Evolutionary conservation across 2,329 filamentous ascomycete species (phyloP), one percentile per base, ranked within the genome.

Genomic region (Cladorrhinum sp.): DNA sequence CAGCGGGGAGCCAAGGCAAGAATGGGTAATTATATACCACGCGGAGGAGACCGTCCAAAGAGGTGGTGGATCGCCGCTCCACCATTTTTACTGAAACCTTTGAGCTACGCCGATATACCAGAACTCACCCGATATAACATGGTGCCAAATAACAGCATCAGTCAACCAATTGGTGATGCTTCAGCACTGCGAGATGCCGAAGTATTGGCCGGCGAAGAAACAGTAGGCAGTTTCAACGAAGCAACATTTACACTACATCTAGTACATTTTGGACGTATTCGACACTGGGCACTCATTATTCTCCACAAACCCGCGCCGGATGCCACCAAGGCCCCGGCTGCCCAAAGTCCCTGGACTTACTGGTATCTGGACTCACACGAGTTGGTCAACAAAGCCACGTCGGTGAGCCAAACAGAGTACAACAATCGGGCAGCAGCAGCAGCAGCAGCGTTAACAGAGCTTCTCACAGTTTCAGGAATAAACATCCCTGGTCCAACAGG

Each of bases 231-330:
- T 10, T 61, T 61, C 39, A 16, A 28, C 1, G 1, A 28, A 2
- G 61, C 63, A 18, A 51, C 24, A 6, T 59, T 63, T 30, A 58
- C 59, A 1, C 7, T 64, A 10, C 59, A 65, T 36, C 24, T 62
- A 1, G 52, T 58, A 4, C 21, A 64, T 20, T 20, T 28, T n/a
- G n/a, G n/a, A n/a, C n/a, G n/a, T n/a, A n/a, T n/a, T n/a, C n/a
- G n/a, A n/a, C n/a, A 66, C 53, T 66, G 57, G 55, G 56, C 48
- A n/a, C 6, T 64, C 5, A 14, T 66, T 1, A 49, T 65, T 16
- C 56, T 61, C 28, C 59, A 60, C n/a, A 57, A 57, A 23, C 54
- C 54, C 21, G 2, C 16, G 16, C 21, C 36, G 20, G 55, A 21
- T 24, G 20, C 53, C 9, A 24, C 28, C 33, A 7, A 3, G 36